Base-by-base conservation (phyloP, 2,329 filamentous ascomycete species). In the Torrubiellomyces zombiae region DNA sequence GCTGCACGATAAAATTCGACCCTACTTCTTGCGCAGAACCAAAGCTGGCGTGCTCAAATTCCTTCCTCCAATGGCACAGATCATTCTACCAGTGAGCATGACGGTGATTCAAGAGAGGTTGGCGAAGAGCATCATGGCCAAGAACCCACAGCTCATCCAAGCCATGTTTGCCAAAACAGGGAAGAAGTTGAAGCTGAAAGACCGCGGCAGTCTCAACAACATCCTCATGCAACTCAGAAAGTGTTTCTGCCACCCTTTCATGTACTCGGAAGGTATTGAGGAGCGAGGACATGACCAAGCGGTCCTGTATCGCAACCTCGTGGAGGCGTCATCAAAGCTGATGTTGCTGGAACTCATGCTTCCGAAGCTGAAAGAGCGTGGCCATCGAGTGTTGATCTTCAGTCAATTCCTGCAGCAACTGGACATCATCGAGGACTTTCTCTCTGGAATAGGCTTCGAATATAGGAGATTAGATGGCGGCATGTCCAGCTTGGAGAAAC, bases 11-110 rank as follows among this genome's bases (percentile, higher is more conserved):
- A 65, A 85, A 42, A 91, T 95, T 32, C 70, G 81, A 3, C 70
- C 70, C 0, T 75, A 72, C 37, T 74, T 75, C 35, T 48, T 75
- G 14, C 57, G 69, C 23, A 74, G 89, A 21, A 95, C 89, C 3
- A 98, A 98, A 47, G 74, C 74, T 9, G 75, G 86, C 32, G 86
- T 94, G 0, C 59, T 98, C 26, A 86, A 80, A 19, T 93, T 94
- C 48, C 58, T 98, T 7, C 89, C 89, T 1, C 75, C 86, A 0
- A 83, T 98, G 69, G 76, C 79, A 2, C 86, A 95, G 42, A 83
- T 98, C 38, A 95, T 98, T 32, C 56, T 98, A 4, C 89, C 89
- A 0, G 75, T 98, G n/a, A 85, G 80, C 3, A 94, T 95, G 85
- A 85, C 80, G 2, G 62, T 82, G 9, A 59, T 98, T 9, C 91